phyloP scores from a whole-genome alignment of 2,329 filamentous ascomycete genomes.

The Zymoseptoria ardabiliae region DNA sequence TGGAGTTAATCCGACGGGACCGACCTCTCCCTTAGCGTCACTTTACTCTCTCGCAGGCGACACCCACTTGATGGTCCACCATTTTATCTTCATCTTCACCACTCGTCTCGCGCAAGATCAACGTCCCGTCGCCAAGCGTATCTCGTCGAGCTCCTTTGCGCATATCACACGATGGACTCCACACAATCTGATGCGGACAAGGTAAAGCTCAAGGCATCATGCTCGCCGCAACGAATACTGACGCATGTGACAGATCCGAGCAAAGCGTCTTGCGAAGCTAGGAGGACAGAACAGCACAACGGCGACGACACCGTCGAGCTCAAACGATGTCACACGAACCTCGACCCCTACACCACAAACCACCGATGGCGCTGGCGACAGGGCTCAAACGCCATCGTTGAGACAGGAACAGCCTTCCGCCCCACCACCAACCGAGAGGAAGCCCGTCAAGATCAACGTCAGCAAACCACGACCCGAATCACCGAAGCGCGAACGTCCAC shows the following conservation, averaged over 20 bases:
- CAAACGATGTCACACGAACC: slow-evolving; percentile 3
- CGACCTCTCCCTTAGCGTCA: not conserved
- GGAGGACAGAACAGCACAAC: slow-evolving; percentile 33
- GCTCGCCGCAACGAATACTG: slow-evolving; percentile 2
- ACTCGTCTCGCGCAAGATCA: not conserved
- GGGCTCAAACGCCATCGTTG: slow-evolving; percentile 7
- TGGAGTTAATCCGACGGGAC: no score
- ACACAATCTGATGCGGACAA: slow-evolving; percentile 42
- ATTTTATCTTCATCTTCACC: not conserved
- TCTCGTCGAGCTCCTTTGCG: not conserved
- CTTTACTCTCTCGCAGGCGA: not conserved
- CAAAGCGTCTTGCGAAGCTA: slow-evolving; percentile 59
- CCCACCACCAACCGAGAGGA: slow-evolving; percentile 14
- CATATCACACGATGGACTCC: slow-evolving; percentile 21
- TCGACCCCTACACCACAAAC: slow-evolving; percentile 2
- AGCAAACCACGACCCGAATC: slow-evolving; percentile 21
- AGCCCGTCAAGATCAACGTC: slow-evolving; percentile 29
- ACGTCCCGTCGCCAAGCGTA: not conserved
- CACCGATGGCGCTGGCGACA: slow-evolving; percentile 7
- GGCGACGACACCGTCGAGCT: slow-evolving; percentile 9
- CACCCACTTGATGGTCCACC: not conserved
- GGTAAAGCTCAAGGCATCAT: slow-evolving; percentile 23
- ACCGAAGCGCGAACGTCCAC: slow-evolving; percentile 29
- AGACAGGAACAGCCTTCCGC: not conserved
- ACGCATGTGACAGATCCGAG: slow-evolving; percentile 49